Evolutionary conservation across 768 basidiomycete genomes (phyloP).

Genomic region (Boletales sp.): DNA sequence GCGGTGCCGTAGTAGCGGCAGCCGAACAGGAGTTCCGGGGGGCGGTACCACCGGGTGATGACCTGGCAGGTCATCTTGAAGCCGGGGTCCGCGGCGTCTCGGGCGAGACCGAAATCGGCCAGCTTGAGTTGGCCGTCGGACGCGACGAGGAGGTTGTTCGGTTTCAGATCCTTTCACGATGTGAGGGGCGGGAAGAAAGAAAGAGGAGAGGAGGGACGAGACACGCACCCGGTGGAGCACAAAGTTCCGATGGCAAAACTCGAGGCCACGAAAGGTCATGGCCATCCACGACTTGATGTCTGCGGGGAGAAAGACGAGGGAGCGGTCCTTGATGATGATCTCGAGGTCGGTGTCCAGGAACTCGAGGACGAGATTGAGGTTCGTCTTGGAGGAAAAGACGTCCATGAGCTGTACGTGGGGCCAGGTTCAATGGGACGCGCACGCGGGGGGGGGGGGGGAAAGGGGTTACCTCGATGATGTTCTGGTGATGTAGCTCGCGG

Average conservation of each 20-base stretch:
- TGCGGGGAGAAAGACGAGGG: slow-evolving; percentile 87
- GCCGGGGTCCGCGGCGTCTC: slow-evolving; percentile 93
- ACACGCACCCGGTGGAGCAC: slow-evolving; percentile 92
- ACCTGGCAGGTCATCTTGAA: slow-evolving; percentile 98
- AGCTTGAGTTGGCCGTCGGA: slow-evolving; percentile 91
- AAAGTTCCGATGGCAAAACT: slow-evolving; percentile 95
- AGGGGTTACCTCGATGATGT: slow-evolving; percentile 80
- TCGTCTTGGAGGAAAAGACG: slow-evolving; percentile 94
- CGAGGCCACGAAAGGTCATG: slow-evolving; percentile 96
- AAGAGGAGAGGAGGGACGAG: no score
- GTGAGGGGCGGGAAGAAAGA: no score
- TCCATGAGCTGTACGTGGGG: slow-evolving; percentile 74
- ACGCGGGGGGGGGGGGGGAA: neutral
- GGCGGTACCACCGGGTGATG: slow-evolving; percentile 99
- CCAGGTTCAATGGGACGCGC: neutral
- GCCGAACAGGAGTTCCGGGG: slow-evolving; percentile 92
- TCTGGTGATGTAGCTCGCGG: slow-evolving; percentile 89
- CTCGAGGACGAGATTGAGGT: slow-evolving; percentile 95
- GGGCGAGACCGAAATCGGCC: slow-evolving; percentile 97
- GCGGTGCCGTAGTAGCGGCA: slow-evolving; percentile 86
- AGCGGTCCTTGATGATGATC: slow-evolving; percentile 91
- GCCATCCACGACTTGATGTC: slow-evolving; percentile 99
- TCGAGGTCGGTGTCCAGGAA: slow-evolving; percentile 96
- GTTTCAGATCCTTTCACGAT: slow-evolving; percentile 99
- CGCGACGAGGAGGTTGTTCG: slow-evolving; percentile 95